Conservation (phyloP, 495 filamentous ascomycete genomes). For the Sordaria brevicollis region DNA sequence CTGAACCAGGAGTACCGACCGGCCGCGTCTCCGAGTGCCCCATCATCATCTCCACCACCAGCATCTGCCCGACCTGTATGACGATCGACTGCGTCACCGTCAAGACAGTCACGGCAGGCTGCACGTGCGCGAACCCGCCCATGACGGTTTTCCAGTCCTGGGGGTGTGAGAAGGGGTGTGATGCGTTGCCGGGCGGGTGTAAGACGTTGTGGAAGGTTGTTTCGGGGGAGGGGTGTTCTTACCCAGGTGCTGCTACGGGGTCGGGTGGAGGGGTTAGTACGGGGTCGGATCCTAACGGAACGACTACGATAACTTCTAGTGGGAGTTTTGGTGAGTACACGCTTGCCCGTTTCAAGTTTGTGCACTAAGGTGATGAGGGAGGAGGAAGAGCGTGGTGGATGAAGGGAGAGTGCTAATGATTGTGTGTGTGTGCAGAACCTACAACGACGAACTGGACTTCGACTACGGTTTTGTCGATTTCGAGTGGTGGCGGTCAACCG, state of each 20-base stretch:
- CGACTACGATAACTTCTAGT: not conserved
- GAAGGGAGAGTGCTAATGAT: not conserved
- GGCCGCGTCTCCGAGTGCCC: constrained; percentile 11
- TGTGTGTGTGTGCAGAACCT: not conserved
- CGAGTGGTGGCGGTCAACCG: not conserved
- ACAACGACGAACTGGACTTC: not conserved
- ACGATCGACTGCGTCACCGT: constrained; percentile 12
- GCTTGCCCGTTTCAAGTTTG: too few species aligned
- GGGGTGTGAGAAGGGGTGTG: constrained; percentile 13
- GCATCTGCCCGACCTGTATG: constrained; percentile 17
- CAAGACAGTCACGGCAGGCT: constrained; percentile 12
- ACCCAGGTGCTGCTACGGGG: not conserved
- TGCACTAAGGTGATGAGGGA: too few species aligned
- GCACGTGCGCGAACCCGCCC: constrained; percentile 11
- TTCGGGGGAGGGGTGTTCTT: not conserved
- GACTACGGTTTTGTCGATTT: not conserved
- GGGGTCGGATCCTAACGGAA: too few species aligned
- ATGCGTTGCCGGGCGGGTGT: constrained; percentile 9
- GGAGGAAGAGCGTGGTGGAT: too few species aligned
- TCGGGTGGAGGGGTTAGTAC: too few species aligned
- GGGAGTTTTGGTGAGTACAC: not conserved
- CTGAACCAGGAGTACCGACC: not conserved
- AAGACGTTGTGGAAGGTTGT: constrained; percentile 11
- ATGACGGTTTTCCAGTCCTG: constrained; percentile 11
- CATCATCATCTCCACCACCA: constrained; percentile 12